Conservation (phyloP, 1,284 basidiomycete species). For the Porodaedalea pini region DNA sequence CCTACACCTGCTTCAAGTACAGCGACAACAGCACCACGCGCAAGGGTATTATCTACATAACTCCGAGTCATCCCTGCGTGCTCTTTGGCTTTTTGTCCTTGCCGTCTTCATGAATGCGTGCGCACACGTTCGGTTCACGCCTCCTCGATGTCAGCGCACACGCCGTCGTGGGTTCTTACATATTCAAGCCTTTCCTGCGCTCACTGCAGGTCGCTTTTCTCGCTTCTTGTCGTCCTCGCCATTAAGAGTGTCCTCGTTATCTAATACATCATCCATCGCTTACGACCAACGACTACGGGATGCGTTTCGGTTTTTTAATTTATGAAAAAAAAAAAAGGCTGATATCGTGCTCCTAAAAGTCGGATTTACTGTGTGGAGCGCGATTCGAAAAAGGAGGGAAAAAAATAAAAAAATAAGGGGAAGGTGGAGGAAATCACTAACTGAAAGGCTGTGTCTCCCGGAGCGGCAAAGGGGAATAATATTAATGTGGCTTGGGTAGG, state of each 20-base stretch:
- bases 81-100: slow-evolving; percentile 28
- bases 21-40: slow-evolving; percentile 5
- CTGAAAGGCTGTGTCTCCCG: no score
- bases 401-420: background rate
- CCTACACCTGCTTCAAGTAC: slow-evolving; percentile 22
- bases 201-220: slow-evolving; percentile 25
- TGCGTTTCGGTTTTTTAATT: no score
- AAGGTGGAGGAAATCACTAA: no score
- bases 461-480: no score
- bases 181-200: slow-evolving; percentile 28
- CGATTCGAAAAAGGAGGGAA: no score
- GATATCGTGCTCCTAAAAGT: background rate
- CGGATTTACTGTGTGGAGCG: no score
- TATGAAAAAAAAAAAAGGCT: no score
- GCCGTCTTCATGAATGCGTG: slow-evolving; percentile 25
- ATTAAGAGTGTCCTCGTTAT: background rate
- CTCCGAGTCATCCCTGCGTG: slow-evolving; percentile 26
- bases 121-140: slow-evolving; percentile 24
- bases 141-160: slow-evolving; percentile 25
- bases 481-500: no score
- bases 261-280: slow-evolving; percentile 16
- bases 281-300: background rate
- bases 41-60: slow-evolving; percentile 23
- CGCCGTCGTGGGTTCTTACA: slow-evolving; percentile 25
- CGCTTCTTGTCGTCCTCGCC: slow-evolving; percentile 21